phyloP scores from a whole-genome alignment of 2,329 filamentous ascomycete genomes.

The Alternaria consortialis region DNA sequence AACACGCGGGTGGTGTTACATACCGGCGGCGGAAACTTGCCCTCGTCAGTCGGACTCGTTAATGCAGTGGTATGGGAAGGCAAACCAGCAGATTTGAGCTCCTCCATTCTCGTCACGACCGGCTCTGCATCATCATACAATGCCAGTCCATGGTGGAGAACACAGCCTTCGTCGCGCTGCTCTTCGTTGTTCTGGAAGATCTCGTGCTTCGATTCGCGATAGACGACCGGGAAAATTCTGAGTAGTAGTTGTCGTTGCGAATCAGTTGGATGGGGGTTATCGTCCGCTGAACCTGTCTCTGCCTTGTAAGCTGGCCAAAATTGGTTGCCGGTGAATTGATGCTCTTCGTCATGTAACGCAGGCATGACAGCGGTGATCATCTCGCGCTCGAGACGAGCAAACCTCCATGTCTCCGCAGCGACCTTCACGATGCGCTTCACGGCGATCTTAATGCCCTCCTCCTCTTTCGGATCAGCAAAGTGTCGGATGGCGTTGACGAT shows the following conservation, averaged over 20 bases:
- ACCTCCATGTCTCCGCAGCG: constrained; percentile 67
- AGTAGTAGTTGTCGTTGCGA: constrained; percentile 57
- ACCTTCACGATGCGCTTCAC: constrained; percentile 66
- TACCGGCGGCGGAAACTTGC: constrained; percentile 50
- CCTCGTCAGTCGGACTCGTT: constrained; percentile 48
- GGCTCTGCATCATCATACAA: constrained; percentile 59
- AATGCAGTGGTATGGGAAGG: constrained; percentile 47
- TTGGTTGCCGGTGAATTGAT: constrained; percentile 42
- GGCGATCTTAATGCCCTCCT: constrained; percentile 60
- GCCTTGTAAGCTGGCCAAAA: constrained; percentile 49
- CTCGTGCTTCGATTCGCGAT: constrained; percentile 61
- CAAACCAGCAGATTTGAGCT: constrained; percentile 51
- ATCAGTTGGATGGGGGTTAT: constrained; percentile 34
- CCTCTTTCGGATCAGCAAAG: constrained; percentile 61
- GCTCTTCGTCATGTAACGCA: constrained; percentile 42
- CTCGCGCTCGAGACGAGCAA: constrained; percentile 65
- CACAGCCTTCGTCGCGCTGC: constrained; percentile 55
- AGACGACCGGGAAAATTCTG: constrained; percentile 62
- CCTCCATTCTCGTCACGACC: constrained; percentile 44
- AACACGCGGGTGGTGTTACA: constrained; percentile 22
- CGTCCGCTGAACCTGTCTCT: constrained; percentile 42
- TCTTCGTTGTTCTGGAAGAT: constrained; percentile 55
- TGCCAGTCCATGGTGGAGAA: constrained; percentile 61
- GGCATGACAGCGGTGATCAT: constrained; percentile 63
- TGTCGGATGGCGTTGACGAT: constrained; percentile 64